Percentiles rank a stretch among this genome's conserved stretches.
phyloP scores from a whole-genome alignment of 2,329 filamentous ascomycete species.

The Sporothrix brasiliensis region DNA sequence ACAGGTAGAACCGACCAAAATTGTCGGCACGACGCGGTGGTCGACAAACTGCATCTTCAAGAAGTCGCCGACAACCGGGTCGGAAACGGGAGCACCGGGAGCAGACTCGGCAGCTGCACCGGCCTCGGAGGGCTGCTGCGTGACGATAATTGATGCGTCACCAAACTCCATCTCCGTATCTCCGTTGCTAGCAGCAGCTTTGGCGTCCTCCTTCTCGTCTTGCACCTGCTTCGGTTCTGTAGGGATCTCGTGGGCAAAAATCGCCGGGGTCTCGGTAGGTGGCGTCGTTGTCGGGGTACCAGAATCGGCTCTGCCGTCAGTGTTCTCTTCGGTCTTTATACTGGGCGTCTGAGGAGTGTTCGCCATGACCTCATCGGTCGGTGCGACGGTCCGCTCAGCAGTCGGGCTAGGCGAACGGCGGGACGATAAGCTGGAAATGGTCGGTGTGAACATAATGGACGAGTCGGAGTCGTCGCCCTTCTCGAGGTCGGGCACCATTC shows the following conservation, averaged over 20 bases:
- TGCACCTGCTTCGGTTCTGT: conserved; percentile 16
- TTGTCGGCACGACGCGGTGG: conserved; percentile 90
- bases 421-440: conserved; percentile 35
- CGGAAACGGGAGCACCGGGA: conserved; percentile 36
- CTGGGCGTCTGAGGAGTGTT: neutral
- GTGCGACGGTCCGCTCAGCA: neutral
- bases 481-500: conserved; percentile 32
- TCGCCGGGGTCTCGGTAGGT: conserved; percentile 4
- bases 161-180: conserved; percentile 35
- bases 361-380: neutral
- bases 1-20: conserved; percentile 66
- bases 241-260: conserved; percentile 11
- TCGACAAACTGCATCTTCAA: conserved; percentile 97
- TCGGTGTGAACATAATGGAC: conserved; percentile 38
- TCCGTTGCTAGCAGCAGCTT: conserved; percentile 26
- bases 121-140: conserved; percentile 36
- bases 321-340: neutral
- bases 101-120: neutral
- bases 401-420: conserved; percentile 22
- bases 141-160: conserved; percentile 41
- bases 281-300: conserved; percentile 24
- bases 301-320: conserved; percentile 34
- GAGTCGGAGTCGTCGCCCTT: conserved; percentile 40
- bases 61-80: conserved; percentile 88
- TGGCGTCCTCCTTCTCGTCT: neutral